Conservation (phyloP, 2,329 filamentous ascomycete species). For the Verticillium longisporum region DNA sequence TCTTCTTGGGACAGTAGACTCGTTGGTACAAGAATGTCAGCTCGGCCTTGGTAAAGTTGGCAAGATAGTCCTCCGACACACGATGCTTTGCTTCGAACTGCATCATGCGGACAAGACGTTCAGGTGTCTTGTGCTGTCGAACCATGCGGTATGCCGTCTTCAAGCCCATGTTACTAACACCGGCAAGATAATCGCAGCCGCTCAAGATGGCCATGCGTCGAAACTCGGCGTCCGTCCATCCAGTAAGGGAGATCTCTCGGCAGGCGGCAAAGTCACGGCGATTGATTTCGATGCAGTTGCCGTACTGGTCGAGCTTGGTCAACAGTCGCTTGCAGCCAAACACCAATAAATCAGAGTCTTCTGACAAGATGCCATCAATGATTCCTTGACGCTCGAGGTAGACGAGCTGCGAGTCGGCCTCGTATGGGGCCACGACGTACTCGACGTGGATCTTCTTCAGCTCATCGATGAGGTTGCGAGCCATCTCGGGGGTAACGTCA, state of each 20-base stretch:
- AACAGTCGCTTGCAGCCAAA: constrained; percentile 87
- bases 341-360: constrained; percentile 92
- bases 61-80: constrained; percentile 74
- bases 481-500: constrained; percentile 95
- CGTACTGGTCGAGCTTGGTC: constrained; percentile 91
- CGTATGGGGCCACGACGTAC: constrained; percentile 93
- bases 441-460: constrained; percentile 73
- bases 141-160: constrained; percentile 92
- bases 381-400: constrained; percentile 84
- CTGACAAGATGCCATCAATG: constrained; percentile 83
- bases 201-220: constrained; percentile 93
- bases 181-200: constrained; percentile 90
- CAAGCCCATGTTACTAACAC: constrained; percentile 77
- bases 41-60: constrained; percentile 79
- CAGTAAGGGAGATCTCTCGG: constrained; percentile 79
- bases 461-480: constrained; percentile 82
- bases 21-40: constrained; percentile 90
- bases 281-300: constrained; percentile 87
- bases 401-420: constrained; percentile 93
- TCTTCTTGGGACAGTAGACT: constrained; percentile 75
- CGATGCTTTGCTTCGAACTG: constrained; percentile 84
- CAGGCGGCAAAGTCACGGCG: constrained; percentile 83
- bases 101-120: constrained; percentile 72
- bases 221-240: constrained; percentile 89
- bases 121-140: constrained; percentile 81